phyloP scores from a whole-genome alignment of 78 protist species.

The Isochrysis galbana region DNA sequence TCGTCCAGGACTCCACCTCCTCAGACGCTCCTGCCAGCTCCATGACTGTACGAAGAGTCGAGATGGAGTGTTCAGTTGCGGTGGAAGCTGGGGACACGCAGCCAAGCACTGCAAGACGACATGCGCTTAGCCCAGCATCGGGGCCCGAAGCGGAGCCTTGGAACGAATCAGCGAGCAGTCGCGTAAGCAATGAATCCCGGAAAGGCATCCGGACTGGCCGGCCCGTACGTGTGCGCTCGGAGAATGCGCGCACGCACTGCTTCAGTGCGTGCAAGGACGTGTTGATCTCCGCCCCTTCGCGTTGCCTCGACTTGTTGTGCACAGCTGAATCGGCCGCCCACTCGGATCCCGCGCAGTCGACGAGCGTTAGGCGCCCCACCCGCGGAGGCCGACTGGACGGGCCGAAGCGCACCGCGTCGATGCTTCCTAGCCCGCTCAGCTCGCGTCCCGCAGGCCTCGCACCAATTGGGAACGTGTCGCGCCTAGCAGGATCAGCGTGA shows the following conservation, averaged over 20 bases:
- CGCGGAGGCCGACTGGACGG: not conserved
- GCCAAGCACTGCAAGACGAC: slow-evolving; percentile 7
- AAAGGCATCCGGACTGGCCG: not conserved
- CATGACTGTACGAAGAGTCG: slow-evolving; percentile 21
- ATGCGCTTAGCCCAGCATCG: not conserved
- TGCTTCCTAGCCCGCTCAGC: not conserved
- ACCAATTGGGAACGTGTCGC: not conserved
- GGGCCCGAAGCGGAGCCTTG: not conserved
- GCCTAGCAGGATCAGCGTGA: not conserved
- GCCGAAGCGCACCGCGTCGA: not conserved
- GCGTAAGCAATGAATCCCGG: slow-evolving; percentile 35
- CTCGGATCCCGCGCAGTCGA: slow-evolving; percentile 34
- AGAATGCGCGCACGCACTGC: slow-evolving; percentile 37
- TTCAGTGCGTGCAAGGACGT: slow-evolving; percentile 43
- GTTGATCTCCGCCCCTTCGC: slow-evolving; percentile 49
- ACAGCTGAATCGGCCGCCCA: not conserved
- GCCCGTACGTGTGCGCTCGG: not conserved
- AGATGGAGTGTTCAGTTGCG: slow-evolving; percentile 36
- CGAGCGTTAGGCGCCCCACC: not conserved
- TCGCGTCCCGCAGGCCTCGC: not conserved
- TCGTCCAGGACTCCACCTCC: not conserved
- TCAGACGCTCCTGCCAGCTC: not conserved
- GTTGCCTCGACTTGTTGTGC: not conserved
- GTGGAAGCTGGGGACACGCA: slow-evolving; percentile 30
- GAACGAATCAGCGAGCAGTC: not conserved